A percentile compares a stretch with the other conserved stretches of the same genome.
phyloP scores from a whole-genome alignment of 2,329 filamentous ascomycete genomes.

The Sphaerulina vaccinii region DNA sequence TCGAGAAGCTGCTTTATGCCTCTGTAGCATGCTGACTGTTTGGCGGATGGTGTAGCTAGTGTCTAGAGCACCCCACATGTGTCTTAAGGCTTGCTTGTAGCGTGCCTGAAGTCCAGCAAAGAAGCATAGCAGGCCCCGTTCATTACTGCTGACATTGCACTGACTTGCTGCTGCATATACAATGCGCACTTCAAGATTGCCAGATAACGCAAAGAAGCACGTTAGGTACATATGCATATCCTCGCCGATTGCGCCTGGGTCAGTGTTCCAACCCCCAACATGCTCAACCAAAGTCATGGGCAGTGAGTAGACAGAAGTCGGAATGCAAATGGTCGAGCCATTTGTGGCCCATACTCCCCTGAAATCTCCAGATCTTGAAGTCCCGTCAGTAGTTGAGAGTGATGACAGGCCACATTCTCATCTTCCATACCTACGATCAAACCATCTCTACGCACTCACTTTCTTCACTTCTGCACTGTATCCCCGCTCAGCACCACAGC shows the following conservation, averaged over 20 bases:
- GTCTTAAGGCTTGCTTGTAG: constrained; percentile 69
- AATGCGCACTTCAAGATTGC: constrained; percentile 63
- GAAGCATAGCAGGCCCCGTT: constrained; percentile 54
- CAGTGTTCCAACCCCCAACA: constrained; percentile 71
- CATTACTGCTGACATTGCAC: constrained; percentile 66
- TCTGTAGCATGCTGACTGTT: constrained; percentile 31
- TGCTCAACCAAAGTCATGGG: constrained; percentile 65
- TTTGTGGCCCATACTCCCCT: too few relatives aligned
- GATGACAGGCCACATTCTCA: too few relatives aligned
- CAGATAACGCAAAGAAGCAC: constrained; percentile 72
- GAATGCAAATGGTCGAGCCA: constrained; percentile 64
- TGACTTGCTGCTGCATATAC: constrained; percentile 70
- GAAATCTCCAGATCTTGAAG: too few relatives aligned
- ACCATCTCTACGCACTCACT: too few relatives aligned
- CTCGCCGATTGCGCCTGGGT: constrained; percentile 70
- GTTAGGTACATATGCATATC: constrained; percentile 77
- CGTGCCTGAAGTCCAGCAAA: constrained; percentile 61
- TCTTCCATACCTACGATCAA: too few relatives aligned
- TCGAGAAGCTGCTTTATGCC: constrained; percentile 22
- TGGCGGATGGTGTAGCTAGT: constrained; percentile 61
- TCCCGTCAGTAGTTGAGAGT: too few relatives aligned
- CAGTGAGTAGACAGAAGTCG: constrained; percentile 72
- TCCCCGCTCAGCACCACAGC: too few relatives aligned
- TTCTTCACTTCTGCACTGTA: too few relatives aligned
- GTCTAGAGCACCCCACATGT: constrained; percentile 75